phyloP scores from a whole-genome alignment of 345 rosid genomes.

The Citrus hindsii region DNA sequence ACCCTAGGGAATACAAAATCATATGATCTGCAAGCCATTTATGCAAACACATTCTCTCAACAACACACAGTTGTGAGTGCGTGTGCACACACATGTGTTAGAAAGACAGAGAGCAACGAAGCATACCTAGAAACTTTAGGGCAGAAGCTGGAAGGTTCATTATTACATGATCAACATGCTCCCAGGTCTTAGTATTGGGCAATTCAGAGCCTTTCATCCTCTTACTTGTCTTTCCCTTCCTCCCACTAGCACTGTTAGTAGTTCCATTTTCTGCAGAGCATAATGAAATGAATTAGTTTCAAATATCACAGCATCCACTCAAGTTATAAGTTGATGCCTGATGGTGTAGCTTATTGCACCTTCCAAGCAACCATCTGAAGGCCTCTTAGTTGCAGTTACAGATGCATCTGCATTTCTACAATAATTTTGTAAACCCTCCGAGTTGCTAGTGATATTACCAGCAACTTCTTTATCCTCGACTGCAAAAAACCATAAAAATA shows the following conservation, averaged over 20 bases:
- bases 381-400: conserved; percentile 41
- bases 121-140: conserved; percentile 69
- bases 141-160: conserved; percentile 99
- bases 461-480: conserved; percentile 31
- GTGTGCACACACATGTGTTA: background rate
- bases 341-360: conserved; percentile 34
- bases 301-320: conserved; percentile 5
- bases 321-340: conserved; percentile 1
- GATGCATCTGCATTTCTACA: conserved; percentile 25
- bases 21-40: conserved; percentile 3
- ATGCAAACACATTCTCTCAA: background rate
- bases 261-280: conserved; percentile 29
- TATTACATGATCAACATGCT: conserved; percentile 85
- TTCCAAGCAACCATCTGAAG: conserved; percentile 39
- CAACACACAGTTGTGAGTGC: background rate
- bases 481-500: conserved; percentile 14
- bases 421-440: conserved; percentile 21
- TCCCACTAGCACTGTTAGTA: conserved; percentile 22
- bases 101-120: background rate
- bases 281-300: background rate
- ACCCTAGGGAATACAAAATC: background rate
- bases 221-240: conserved; percentile 51
- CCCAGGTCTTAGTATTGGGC: conserved; percentile 65
- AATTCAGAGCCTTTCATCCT: conserved; percentile 54
- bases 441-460: conserved; percentile 14